Base-by-base conservation (phyloP, 768 basidiomycete species). In the Tremella mesenterica region DNA sequence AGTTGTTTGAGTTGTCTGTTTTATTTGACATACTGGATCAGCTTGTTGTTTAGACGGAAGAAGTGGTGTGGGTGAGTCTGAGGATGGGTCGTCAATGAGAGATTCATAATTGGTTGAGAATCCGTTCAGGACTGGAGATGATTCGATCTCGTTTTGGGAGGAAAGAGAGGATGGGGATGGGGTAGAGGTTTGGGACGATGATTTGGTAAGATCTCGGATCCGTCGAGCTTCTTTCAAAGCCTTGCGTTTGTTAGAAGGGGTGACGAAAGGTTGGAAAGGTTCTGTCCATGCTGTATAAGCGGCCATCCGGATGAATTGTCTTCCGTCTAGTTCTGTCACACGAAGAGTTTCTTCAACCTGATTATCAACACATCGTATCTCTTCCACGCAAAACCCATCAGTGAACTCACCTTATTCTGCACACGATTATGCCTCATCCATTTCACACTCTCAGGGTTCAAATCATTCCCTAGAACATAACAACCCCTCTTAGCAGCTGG, bases 401-500 rank as follows among this genome's bases (percentile, higher is more conserved):
- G n/a, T n/a, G n/a, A 14, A 44, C 81, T 56, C 63, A 90, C 93
- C 67, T 82, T 80, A 73, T 99, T 99, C 53, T 81, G 77, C 25
- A 73, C 61, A 41, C 84, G 81, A 65, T 99, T 99, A 62, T 78
- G 76, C 18, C 73, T 50, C 57, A 96, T 76, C 74, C 85, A 93
- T 63, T 84, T 82, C 14, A 81, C 81, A 61, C 89, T 88, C 47
- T 83, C 80, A 1, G 93, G 93, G 74, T 99, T 99, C 53, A 97
- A 74, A 71, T 99, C 95, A 60, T 96, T 97, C 12, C 86, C 92
- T 31, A 92, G 75, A 0, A 97, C 87, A 3, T 81, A 83, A 66
- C 87, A 88, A 1, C 91, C 88, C 62, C 87, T 90, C 75, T 83
- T 91, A 1, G 85, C 93, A 1, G 93, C 86, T 2, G 95, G 95